Percentiles rank a stretch among this genome's conserved stretches.
Evolutionary conservation across 1,284 basidiomycete genomes (phyloP).

Genomic region (Afroboletus lepidellus): DNA sequence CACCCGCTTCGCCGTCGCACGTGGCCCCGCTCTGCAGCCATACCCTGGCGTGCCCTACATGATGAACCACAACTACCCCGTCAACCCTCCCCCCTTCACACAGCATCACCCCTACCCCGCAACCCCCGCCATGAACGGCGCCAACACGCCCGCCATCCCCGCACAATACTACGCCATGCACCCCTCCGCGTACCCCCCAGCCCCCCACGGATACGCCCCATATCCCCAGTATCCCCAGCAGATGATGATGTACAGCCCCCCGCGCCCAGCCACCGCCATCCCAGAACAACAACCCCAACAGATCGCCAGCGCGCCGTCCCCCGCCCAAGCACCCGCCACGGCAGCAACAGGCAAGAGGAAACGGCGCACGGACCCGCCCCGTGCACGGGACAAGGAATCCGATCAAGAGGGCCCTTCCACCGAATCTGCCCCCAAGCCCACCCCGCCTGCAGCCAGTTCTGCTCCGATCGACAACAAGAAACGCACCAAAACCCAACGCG

Average conservation of each 20-base stretch:
- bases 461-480: slow-evolving; percentile 66
- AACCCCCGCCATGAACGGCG: slow-evolving; percentile 43
- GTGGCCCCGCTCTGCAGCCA: slow-evolving; percentile 49
- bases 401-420: slow-evolving; percentile 60
- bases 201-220: slow-evolving; percentile 48
- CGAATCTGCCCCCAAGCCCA: slow-evolving; percentile 39
- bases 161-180: slow-evolving; percentile 61
- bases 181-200: slow-evolving; percentile 47
- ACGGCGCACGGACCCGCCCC: slow-evolving; percentile 50
- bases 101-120: slow-evolving; percentile 45
- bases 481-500: slow-evolving; percentile 86
- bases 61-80: slow-evolving; percentile 63
- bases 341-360: slow-evolving; percentile 55
- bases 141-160: slow-evolving; percentile 43
- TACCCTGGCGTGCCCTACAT: slow-evolving; percentile 49
- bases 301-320: slow-evolving; percentile 34
- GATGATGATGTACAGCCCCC: slow-evolving; percentile 64
- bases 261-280: slow-evolving; percentile 35
- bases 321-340: slow-evolving; percentile 38
- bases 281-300: slow-evolving; percentile 31
- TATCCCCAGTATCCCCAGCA: slow-evolving; percentile 62
- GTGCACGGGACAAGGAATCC: slow-evolving; percentile 46
- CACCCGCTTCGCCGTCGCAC: slow-evolving; percentile 35
- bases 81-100: slow-evolving; percentile 57
- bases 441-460: slow-evolving; percentile 32